Evolutionary conservation across 805 yeast species (phyloP), one percentile per base, ranked within the genome.

Genomic region (Lipomyces chichibuensis): DNA sequence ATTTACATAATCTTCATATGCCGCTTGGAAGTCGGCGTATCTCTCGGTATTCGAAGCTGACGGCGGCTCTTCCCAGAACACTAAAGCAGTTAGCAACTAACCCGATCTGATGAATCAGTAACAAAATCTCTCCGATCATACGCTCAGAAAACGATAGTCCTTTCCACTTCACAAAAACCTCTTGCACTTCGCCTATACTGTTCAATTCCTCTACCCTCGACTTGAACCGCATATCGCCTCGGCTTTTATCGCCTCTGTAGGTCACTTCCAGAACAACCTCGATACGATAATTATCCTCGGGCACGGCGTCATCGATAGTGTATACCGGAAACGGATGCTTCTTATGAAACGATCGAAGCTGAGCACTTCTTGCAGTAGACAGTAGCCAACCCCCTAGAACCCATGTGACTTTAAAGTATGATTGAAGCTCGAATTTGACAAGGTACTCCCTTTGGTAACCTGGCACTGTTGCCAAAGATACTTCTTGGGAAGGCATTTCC

Each of bases 331-430:
- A 39, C 11, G 53, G 43, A 59, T 60, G 55, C 37, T 59, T 60
- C 33, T 43, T 66, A 23, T 62, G 60, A 62, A 65, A 65, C n/a
- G 60, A 52, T n/a, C 65, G n/a, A 7, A 59, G 23, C 52, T 37
- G 49, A 6, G 59, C 29, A 13, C 35, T 5, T n/a, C 43, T 35
- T 3, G 35, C 56, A 4, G 27, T 27, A n/a, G 58, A 27, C n/a
- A 63, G 32, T 3, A 69, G 13, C 72, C 72, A 70, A 14, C 62
- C 53, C 1, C 72, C 72, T 17, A 60, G 65, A 5, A 65, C 56
- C 72, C 72, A 70, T 14, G 9, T 32, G 14, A 46, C 46, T 25
- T 56, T 54, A 35, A 65, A 61, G 55, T 69, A 70, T 6, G 72
- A 69, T 7, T 63, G 61, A 6, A 55, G 52, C 17, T 56, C 64